phyloP scores from a whole-genome alignment of 2,329 filamentous ascomycete species.

The Penicillium sp. region DNA sequence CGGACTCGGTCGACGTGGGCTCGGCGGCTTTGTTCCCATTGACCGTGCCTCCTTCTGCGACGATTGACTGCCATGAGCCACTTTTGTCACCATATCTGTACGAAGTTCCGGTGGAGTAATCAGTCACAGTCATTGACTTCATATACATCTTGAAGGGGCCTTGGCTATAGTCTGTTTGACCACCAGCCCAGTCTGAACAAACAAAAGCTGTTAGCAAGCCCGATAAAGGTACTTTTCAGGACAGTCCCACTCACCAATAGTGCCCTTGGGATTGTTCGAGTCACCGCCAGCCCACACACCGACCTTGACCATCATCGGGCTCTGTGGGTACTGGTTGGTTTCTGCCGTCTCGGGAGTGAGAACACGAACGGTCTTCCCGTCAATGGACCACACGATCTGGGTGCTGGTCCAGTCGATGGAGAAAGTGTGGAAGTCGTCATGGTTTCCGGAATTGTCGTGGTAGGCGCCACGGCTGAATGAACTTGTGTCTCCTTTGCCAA shows the following conservation, averaged over 20 bases:
- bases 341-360: slow-evolving; percentile 69
- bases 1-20: slow-evolving; percentile 47
- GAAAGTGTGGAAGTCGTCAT: slow-evolving; percentile 79
- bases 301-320: slow-evolving; percentile 91
- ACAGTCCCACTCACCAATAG: slow-evolving; percentile 57
- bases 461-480: slow-evolving; percentile 86
- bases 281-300: slow-evolving; percentile 93
- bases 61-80: slow-evolving; percentile 79
- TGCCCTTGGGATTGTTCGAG: slow-evolving; percentile 72
- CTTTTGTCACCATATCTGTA: slow-evolving; percentile 79
- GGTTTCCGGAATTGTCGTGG: slow-evolving; percentile 67
- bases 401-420: slow-evolving; percentile 86
- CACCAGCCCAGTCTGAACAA: slow-evolving; percentile 71
- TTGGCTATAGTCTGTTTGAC: slow-evolving; percentile 75
- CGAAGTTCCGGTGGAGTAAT: slow-evolving; percentile 87
- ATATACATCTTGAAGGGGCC: slow-evolving; percentile 88
- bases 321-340: slow-evolving; percentile 79
- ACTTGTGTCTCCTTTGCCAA: slow-evolving; percentile 83
- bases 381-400: slow-evolving; percentile 84
- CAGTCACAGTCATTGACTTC: slow-evolving; percentile 71
- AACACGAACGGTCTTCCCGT: slow-evolving; percentile 72
- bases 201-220: not conserved
- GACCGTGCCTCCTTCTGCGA: slow-evolving; percentile 73
- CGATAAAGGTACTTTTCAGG: not conserved
- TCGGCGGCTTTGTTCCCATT: slow-evolving; percentile 59